Base-by-base conservation (phyloP, 352 stramenopile species). In the Globisporangium irregulare region DNA sequence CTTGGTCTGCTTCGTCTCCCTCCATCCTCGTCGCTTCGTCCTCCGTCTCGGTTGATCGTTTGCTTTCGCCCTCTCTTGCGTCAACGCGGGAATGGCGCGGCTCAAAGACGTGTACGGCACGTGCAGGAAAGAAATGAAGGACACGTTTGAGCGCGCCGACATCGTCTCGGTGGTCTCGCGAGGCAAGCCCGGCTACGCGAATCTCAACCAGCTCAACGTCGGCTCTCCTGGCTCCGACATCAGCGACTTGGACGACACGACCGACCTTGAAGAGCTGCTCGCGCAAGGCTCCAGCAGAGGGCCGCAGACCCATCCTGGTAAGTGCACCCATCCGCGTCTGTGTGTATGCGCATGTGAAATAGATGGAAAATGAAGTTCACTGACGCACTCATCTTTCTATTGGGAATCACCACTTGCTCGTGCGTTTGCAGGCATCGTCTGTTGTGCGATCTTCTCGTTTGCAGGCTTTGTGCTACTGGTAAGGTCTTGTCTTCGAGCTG, bases 201-300 rank as follows among this genome's bases (percentile, higher is more conserved):
- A 94, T 64, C 81, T 94, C 56, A 92, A 92, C 68, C 86, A 94
- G 59, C 72, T 94, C 34, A 90, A 94, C 56, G 74, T 91, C 32
- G 86, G 86, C 56, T 92, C 84, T n/a, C 84, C 84, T 5, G 80
- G 79, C 43, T 90, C 80, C 68, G 86, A 92, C 69, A 74, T 85
- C n/a, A 92, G 86, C 65, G 86, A 94, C 54, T 65, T 92, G 63
- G 86, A 90, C 64, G 86, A 94, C 73, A 89, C 84, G 6, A 84
- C 81, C 34, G 86, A 94, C 64, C 75, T 94, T 24, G 86, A 94
- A 58, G 86, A 94, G 73, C 71, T 94, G 32, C 78, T 94, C 57
- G 84, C 84, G 32, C 81, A 90, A 53, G 84, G 84, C 36, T 89
- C 82, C 3, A 94, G 74, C 56, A 82, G 89, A 64, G 86, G 86